A percentile compares a stretch with the other conserved stretches of the same genome.
Evolutionary conservation across 2,329 filamentous ascomycete species (phyloP).

Genomic region (Colletotrichum incanum): DNA sequence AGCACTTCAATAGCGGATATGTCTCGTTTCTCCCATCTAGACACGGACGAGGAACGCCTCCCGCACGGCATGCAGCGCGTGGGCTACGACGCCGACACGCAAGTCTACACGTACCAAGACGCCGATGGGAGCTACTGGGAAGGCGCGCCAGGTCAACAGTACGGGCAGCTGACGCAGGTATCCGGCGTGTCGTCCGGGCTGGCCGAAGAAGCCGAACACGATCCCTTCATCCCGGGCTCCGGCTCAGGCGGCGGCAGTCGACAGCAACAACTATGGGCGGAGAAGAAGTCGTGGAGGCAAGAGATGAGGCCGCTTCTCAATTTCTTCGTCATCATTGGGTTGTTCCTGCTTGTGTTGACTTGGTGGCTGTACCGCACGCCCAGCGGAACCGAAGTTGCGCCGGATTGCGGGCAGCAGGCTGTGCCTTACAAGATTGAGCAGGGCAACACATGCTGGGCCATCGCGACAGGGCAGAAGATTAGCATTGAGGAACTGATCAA

Average conservation of each 20-base stretch:
- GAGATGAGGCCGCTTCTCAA: constrained; percentile 71
- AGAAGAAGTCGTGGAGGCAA: constrained; percentile 63
- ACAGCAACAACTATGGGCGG: constrained; percentile 27
- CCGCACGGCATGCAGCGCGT: constrained; percentile 69
- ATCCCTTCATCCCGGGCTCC: constrained; percentile 50
- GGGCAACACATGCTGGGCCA: constrained; percentile 69
- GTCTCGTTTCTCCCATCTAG: constrained; percentile 60
- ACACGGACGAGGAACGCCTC: constrained; percentile 67
- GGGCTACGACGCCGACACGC: constrained; percentile 70
- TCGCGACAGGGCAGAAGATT: constrained; percentile 61
- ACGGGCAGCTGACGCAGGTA: constrained; percentile 63
- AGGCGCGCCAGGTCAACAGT: constrained; percentile 64
- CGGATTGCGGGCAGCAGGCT: constrained; percentile 38
- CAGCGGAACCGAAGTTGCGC: constrained; percentile 35
- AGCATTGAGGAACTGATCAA: constrained; percentile 62
- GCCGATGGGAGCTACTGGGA: constrained; percentile 65
- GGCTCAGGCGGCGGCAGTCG: not conserved
- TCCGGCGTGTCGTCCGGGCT: constrained; percentile 48
- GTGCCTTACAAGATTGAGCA: constrained; percentile 57
- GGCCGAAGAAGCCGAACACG: constrained; percentile 47
- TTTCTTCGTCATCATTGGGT: constrained; percentile 68
- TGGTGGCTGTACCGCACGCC: constrained; percentile 61
- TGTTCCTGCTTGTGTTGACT: constrained; percentile 66
- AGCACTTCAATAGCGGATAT: constrained; percentile 46
- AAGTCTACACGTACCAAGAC: constrained; percentile 68